Evolutionary conservation across 1,139 yeast genomes (phyloP), one percentile per base, ranked within the genome.

Genomic region (Blastobotrys raffinosifermentans): DNA sequence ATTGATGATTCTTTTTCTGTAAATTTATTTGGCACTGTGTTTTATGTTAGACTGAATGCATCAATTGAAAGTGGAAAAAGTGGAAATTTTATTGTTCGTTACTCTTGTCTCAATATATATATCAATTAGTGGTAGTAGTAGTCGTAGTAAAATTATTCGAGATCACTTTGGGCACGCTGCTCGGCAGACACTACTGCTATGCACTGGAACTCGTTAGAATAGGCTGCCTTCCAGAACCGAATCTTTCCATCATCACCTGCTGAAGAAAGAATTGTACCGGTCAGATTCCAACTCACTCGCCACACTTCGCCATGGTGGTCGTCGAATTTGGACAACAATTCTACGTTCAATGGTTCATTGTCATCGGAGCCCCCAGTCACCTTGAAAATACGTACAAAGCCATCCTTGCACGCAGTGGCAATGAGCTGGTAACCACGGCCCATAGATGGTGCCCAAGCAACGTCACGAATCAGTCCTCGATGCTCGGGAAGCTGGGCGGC

Each of bases 401-500:
- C 98, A 59, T 91, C 98, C 58, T 87, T 87, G 57, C 95, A 86
- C 2, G 94, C 98, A 0, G 97, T 89, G 1, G 98, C 98, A 32
- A 91, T 72, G 36, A 87, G 65, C 53, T 91, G 95, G 58, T 78
- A 84, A 43, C 80, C 78, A 48, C 96, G 69, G 2, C 97, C 98
- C 82, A 89, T 85, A 0, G 94, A 79, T 4, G 97, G 96, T 0
- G 97, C 98, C 98, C 98, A 91, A 32, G 93, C 74, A 6, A 91
- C 87, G 26, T 91, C 84, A 48, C 97, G 69, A 31, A 91, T 86
- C 34, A 91, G 70, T 2, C 94, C 95, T 43, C 76, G 73, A 58
- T 89, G 97, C 35, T 86, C 96, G 1, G 89, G 55, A 18, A 67
- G 60, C 35, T 69, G 67, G 6, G 70, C 72, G 20, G 73, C 67